Base-by-base conservation (phyloP, 2,329 filamentous ascomycete genomes). In the Curvularia eragrostidis region DNA sequence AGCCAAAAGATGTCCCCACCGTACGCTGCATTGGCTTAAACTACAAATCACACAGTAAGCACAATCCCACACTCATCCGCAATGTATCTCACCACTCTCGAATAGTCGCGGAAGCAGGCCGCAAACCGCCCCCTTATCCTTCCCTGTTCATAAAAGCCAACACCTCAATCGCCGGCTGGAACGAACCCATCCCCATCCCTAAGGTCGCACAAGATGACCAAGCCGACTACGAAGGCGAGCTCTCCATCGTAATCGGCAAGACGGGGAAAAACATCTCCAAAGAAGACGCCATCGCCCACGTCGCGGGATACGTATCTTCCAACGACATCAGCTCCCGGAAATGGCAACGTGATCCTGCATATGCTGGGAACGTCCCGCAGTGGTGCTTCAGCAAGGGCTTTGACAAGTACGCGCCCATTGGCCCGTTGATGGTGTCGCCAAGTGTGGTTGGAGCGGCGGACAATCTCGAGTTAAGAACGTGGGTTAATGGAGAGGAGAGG, bases 361-460 rank as follows among this genome's bases (percentile, higher is more conserved):
- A 48, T 15, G 54, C 53, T 24, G 60, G 60, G 3, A 34, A n/a
- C 13, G 80, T 85, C 0, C 83, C 82, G 0, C 84, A 85, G 65
- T 84, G 80, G 79, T 76, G 78, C 0, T 85, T 84, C 59, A 79
- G 77, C 3, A 84, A 85, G 61, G 53, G 81, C 0, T 85, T 85
- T 49, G 82, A 85, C 58, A 81, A 76, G 0, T 84, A 74, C 59
- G 80, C 81, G 0, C 83, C 83, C 0, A 46, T 85, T 1, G 83
- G 83, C 0, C 83, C 82, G 0, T 71, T 68, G 23, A 63, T 85
- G 0, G 79, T 84, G 1, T 68, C 73, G 0, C 60, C 69, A 0
- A 63, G 65, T 3, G 46, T 81, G 3, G 63, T 84, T 1, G 62
- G 69, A 0, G 77, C 80, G 42, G 79, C 80, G 1, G 66, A 64